Evolutionary conservation across 1,284 basidiomycete genomes (phyloP).

Genomic region (Meira miltonrushii): DNA sequence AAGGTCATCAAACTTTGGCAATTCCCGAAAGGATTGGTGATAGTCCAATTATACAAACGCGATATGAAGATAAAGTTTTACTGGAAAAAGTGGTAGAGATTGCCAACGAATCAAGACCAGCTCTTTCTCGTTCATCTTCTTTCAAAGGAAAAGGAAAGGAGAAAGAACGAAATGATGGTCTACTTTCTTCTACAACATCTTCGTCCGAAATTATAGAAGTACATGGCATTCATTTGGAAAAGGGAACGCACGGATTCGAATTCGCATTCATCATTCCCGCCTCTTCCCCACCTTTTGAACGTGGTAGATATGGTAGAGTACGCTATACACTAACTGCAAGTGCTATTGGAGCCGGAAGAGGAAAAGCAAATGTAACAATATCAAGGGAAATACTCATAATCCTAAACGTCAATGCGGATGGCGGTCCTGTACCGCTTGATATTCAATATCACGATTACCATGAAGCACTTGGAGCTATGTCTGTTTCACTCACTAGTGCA

Average conservation of each 20-base stretch:
- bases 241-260: constrained; percentile 49
- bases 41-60: constrained; percentile 13
- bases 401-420: constrained; percentile 40
- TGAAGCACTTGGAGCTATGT: constrained; percentile 44
- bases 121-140: constrained; percentile 12
- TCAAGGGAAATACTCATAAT: constrained; percentile 48
- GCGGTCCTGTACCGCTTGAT: constrained; percentile 45
- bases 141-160: constrained; percentile 26
- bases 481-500: constrained; percentile 40
- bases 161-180: constrained; percentile 2
- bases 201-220: constrained; percentile 1
- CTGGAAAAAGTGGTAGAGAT: constrained; percentile 46
- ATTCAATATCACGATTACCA: constrained; percentile 48
- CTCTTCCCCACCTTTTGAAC: constrained; percentile 43
- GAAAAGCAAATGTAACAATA: constrained; percentile 31
- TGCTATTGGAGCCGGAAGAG: constrained; percentile 43
- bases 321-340: constrained; percentile 46
- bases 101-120: constrained; percentile 28
- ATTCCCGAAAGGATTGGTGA: constrained; percentile 30
- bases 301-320: constrained; percentile 44
- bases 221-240: constrained; percentile 33
- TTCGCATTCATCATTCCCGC: constrained; percentile 50
- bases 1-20: constrained; percentile 42
- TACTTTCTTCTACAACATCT: constrained; percentile 2
- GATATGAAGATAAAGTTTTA: constrained; percentile 46